Evolutionary conservation across 1,139 yeast species (phyloP).

Genomic region (Kodamaea ohmeri): DNA sequence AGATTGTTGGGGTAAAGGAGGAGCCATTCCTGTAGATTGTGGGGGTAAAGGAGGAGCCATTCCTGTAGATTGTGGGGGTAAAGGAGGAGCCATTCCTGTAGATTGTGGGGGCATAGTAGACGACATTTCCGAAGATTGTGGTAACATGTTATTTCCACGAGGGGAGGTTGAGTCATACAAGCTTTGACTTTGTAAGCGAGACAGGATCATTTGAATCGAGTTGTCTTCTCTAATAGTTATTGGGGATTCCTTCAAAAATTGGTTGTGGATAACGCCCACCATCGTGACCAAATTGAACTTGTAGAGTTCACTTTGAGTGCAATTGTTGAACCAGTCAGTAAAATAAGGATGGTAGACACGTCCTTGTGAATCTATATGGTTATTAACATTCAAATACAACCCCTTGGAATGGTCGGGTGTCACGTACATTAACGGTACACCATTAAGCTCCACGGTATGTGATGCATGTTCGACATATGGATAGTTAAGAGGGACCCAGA

Average conservation of each 20-base stretch:
- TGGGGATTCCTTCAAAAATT: conserved; percentile 42
- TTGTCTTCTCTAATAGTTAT: conserved; percentile 10
- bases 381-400: conserved; percentile 52
- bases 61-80: no score
- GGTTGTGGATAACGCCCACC: conserved; percentile 34
- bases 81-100: no score
- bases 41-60: no score
- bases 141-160: no score
- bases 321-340: conserved; percentile 50
- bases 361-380: conserved; percentile 73
- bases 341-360: conserved; percentile 67
- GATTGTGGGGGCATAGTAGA: no score
- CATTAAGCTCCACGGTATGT: conserved; percentile 9
- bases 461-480: conserved; percentile 38
- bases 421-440: conserved; percentile 62
- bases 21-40: no score
- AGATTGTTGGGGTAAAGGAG: no score
- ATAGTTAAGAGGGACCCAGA: conserved; percentile 76
- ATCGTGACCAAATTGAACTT: conserved; percentile 39
- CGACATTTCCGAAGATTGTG: no score
- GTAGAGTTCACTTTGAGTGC: conserved; percentile 11
- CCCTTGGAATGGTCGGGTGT: conserved; percentile 45
- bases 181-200: not conserved
- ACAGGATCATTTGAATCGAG: not conserved
- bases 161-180: not conserved